phyloP scores from a whole-genome alignment of 257 asterid genomes.

The Solanum pimpinellifolium region DNA sequence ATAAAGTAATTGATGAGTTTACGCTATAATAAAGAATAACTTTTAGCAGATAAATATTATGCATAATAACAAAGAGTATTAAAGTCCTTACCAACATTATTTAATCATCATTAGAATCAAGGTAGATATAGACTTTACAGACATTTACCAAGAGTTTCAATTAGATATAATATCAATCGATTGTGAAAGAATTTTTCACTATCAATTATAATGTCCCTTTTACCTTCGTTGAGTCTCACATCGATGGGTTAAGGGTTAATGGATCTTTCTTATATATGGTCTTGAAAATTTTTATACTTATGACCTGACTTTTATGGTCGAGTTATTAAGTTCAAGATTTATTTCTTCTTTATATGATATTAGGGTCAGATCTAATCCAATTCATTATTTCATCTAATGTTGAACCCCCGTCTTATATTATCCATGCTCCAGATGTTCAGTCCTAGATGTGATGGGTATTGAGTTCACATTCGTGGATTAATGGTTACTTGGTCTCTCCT shows the following conservation, averaged over 20 bases:
- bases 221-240: not conserved
- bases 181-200: not conserved
- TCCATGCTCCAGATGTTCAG: no score
- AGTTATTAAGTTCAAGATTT: not conserved
- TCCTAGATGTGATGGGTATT: not conserved
- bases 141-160: not conserved
- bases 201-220: not conserved
- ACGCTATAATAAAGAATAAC: not conserved
- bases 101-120: no score
- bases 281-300: no score
- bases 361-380: rapidly evolving
- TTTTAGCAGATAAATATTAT: no score
- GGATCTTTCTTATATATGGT: not conserved
- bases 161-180: not conserved
- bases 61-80: not conserved
- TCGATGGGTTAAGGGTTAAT: not conserved
- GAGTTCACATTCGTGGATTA: not conserved
- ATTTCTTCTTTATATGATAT: not conserved
- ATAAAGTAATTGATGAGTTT: not conserved
- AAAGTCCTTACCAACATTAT: no score
- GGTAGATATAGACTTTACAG: no score
- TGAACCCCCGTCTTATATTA: not conserved
- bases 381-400: not conserved
- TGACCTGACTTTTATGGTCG: not conserved
- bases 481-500: not conserved